A percentile compares a stretch with the other conserved stretches of the same genome.
phyloP scores from a whole-genome alignment of 2,329 filamentous ascomycete species.

The Phialophora macrospora region DNA sequence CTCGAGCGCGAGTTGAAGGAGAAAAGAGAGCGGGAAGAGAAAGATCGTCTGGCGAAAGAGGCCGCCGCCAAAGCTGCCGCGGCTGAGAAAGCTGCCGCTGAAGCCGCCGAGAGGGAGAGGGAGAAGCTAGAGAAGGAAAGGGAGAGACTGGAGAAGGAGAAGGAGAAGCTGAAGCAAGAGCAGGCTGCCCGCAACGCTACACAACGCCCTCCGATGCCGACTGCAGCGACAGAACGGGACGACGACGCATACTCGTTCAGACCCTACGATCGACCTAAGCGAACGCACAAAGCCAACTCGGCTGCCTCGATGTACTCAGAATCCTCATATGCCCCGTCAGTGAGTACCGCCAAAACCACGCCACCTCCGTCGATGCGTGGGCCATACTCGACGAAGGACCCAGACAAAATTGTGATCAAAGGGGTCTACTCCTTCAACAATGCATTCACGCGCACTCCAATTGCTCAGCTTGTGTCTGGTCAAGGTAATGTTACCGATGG shows the following conservation, averaged over 20 bases:
- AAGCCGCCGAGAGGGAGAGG: constrained; percentile 37
- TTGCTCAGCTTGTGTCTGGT: constrained; percentile 87
- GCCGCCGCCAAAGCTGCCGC: constrained; percentile 37
- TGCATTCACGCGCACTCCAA: constrained; percentile 82
- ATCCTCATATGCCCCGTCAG: constrained; percentile 82
- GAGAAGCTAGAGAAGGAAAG: constrained; percentile 28
- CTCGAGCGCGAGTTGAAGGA: constrained; percentile 43
- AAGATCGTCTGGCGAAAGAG: constrained; percentile 45
- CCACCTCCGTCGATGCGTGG: constrained; percentile 78
- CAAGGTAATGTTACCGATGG: constrained; percentile 86
- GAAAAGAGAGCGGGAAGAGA: constrained; percentile 41
- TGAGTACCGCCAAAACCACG: constrained; percentile 81
- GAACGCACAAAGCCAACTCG: constrained; percentile 63
- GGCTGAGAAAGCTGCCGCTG: constrained; percentile 40
- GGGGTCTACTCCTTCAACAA: constrained; percentile 94
- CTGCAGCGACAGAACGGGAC: constrained; percentile 50
- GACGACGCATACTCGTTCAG: constrained; percentile 74
- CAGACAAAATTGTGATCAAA: constrained; percentile 93
- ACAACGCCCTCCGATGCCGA: constrained; percentile 45
- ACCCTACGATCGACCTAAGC: constrained; percentile 73
- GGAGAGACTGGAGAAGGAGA: constrained; percentile 25
- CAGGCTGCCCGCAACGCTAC: constrained; percentile 59
- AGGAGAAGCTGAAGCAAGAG: constrained; percentile 46
- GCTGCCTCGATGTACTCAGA: constrained; percentile 76
- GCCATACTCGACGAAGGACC: constrained; percentile 84